These are phyloP conservation scores for Ajuga reptans DNA, from an alignment of 305 asterid genomes.

Conservation along the genomic window DNA sequence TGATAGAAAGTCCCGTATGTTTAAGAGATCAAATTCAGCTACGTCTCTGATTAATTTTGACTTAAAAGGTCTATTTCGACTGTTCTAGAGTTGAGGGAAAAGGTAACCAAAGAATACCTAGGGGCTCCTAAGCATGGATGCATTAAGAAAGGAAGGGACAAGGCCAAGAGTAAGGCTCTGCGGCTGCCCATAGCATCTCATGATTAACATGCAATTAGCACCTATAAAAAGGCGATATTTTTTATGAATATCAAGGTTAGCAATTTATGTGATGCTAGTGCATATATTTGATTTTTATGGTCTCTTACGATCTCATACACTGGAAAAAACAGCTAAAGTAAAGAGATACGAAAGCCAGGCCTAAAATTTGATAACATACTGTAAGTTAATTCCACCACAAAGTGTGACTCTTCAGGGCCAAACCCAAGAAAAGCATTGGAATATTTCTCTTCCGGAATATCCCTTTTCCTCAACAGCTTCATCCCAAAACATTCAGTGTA, in stretches of 20 bases:
- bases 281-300: not conserved
- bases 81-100: not conserved
- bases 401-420: slow-evolving; percentile 89
- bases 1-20: not conserved
- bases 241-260: not conserved
- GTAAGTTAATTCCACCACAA: slow-evolving; percentile 84
- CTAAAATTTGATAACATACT: slow-evolving; percentile 45
- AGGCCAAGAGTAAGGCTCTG: not conserved
- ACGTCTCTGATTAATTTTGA: not conserved
- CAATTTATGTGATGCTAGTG: not conserved
- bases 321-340: slow-evolving; percentile 7
- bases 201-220: not conserved
- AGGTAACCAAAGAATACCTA: not conserved
- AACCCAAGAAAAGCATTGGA: slow-evolving; percentile 96
- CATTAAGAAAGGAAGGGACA: not conserved
- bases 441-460: slow-evolving; percentile 81
- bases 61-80: not conserved
- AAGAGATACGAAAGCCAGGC: not conserved
- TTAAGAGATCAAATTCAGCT: not conserved
- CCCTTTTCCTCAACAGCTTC: slow-evolving; percentile 87
- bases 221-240: not conserved
- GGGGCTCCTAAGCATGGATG: not conserved
- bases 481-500: slow-evolving; percentile 91
- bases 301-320: not conserved
- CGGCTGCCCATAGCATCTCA: not conserved